These are phyloP conservation scores for Claviceps maximensis DNA, from an alignment of 2,329 filamentous ascomycete species.

Conservation along the genomic window DNA sequence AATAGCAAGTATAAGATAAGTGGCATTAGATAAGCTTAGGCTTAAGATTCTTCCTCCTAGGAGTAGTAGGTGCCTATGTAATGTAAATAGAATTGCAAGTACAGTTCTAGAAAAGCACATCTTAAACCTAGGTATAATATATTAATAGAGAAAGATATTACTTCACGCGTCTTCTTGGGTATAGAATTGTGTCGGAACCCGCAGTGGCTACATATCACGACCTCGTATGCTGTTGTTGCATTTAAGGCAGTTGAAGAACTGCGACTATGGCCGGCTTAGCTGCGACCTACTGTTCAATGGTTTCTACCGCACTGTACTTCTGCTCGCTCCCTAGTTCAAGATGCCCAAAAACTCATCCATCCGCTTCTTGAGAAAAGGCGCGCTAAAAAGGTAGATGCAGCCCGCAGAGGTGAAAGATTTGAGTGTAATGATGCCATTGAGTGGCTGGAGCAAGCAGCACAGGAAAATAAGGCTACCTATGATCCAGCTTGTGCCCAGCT, in stretches of 20 bases:
- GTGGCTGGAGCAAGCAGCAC: conserved; percentile 8
- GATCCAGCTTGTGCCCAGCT: conserved; percentile 9
- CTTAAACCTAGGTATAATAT: too few species aligned
- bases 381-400: conserved; percentile 4
- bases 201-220: conserved; percentile 31
- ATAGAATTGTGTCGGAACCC: conserved; percentile 29
- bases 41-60: background rate
- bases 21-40: too few species aligned
- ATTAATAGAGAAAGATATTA: conserved; percentile 17
- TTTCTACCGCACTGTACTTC: conserved; percentile 9
- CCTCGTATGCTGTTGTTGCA: conserved; percentile 27
- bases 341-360: conserved; percentile 5
- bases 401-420: background rate
- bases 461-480: background rate
- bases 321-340: conserved; percentile 5
- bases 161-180: conserved; percentile 36
- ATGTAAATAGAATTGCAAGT: background rate
- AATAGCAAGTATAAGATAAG: background rate
- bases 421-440: conserved; percentile 10
- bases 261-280: conserved; percentile 7
- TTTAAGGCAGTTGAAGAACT: conserved; percentile 15
- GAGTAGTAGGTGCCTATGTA: background rate
- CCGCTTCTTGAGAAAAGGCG: conserved; percentile 8
- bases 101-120: background rate
- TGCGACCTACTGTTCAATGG: conserved; percentile 9